Percentiles rank a stretch among this genome's conserved stretches.
phyloP scores from a whole-genome alignment of 768 basidiomycete genomes.

The Leccinum olivaceopallidum region DNA sequence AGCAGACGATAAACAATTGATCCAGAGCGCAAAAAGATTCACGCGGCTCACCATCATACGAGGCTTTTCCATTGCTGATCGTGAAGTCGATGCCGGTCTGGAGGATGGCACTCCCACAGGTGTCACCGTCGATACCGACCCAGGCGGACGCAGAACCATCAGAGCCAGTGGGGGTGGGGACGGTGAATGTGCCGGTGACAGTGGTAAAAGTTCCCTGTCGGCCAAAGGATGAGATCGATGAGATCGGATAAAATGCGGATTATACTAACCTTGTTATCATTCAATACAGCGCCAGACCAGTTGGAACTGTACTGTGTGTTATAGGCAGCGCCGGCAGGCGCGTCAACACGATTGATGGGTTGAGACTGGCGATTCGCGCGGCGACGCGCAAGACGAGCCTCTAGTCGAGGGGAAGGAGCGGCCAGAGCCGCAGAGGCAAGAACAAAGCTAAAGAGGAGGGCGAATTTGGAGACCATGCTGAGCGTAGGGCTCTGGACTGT shows the following conservation, averaged over 20 bases:
- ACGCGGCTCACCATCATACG: too few relatives aligned
- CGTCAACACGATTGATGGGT: background rate
- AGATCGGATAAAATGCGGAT: background rate
- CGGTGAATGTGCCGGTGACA: background rate
- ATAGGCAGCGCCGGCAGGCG: background rate
- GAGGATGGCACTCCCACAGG: background rate
- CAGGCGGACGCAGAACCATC: background rate
- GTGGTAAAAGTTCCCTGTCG: background rate
- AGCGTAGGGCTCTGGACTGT: background rate
- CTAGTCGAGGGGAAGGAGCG: background rate
- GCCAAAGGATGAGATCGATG: background rate
- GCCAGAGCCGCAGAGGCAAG: background rate
- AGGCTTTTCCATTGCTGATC: too few relatives aligned
- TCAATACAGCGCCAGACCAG: background rate
- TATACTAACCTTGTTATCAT: background rate
- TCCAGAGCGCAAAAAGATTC: too few relatives aligned
- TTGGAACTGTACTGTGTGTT: background rate
- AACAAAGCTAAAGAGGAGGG: background rate
- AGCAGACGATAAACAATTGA: too few relatives aligned
- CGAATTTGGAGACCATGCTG: background rate
- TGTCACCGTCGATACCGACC: background rate
- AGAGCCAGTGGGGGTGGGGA: background rate
- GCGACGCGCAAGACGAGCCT: background rate
- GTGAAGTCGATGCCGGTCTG: background rate
- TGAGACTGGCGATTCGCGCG: background rate